Percentiles rank a stretch among this genome's conserved stretches.
phyloP scores from a whole-genome alignment of 306 rosid genomes.

The Prunus armeniaca region DNA sequence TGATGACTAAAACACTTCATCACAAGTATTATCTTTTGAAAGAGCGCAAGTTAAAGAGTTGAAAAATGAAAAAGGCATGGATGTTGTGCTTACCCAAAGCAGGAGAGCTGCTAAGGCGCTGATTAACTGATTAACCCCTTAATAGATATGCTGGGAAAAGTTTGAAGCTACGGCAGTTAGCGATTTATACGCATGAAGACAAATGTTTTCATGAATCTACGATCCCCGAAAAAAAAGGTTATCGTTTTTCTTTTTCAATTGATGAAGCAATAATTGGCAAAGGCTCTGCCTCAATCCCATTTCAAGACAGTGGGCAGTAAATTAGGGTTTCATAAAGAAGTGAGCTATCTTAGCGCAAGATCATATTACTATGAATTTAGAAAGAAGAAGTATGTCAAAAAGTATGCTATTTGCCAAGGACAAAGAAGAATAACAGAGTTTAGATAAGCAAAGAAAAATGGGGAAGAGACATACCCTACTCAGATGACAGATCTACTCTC shows the following conservation, averaged over 20 bases:
- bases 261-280: background rate
- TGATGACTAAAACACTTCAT: background rate
- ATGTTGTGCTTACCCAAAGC: background rate
- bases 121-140: background rate
- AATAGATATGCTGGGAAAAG: background rate
- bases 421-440: background rate
- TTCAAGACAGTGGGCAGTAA: background rate
- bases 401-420: too few species aligned
- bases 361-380: background rate
- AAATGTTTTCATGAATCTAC: background rate
- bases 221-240: background rate
- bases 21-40: background rate
- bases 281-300: background rate
- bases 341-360: background rate
- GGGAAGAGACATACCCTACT: background rate
- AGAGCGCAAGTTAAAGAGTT: background rate
- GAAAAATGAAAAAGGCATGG: background rate
- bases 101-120: background rate
- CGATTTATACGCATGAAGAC: background rate
- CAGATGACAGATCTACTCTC: constrained; percentile 2
- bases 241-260: background rate
- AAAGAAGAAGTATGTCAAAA: background rate
- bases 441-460: background rate
- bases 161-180: background rate
- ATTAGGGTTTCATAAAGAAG: constrained; percentile 3